Base-by-base conservation (phyloP, 495 filamentous ascomycete species). In the Apiosordaria backusii region DNA sequence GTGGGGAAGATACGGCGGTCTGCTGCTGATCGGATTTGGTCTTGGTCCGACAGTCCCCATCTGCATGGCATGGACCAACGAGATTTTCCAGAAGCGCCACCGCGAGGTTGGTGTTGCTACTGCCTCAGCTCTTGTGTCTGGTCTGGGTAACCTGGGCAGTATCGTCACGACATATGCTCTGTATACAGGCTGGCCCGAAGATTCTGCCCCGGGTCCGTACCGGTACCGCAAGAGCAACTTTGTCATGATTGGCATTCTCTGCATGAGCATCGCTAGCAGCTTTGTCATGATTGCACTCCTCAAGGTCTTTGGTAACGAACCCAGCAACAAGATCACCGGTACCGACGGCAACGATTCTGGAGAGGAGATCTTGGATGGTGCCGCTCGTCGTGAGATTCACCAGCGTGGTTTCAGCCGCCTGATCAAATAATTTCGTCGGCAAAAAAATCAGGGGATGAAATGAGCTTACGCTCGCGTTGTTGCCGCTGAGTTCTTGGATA, bases 51-150 rank as follows among this genome's bases (percentile, higher is more conserved):
- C 92, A 3, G 92, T 97, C 2, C 92, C 92, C 52, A 92, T 92
- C 74, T 92, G 88, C 72, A 97, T 96, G 92, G 89, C 92, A 64
- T 96, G 92, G 92, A 92, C 92, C 6, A 90, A 86, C 66, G 91
- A 96, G 76, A 90, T 96, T 65, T 97, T 97, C 81, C 92, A 97
- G 75, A 86, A 82, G 21, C 89, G 92, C 4, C 92, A 97, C 71
- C 90, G 93, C 29, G 92, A 97, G 77, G 91, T 97, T 40, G 92
- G 92, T 62, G 93, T 96, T 3, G 92, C 92, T n/a, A 90, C 92
- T 52, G 92, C 92, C 1, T 87, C 89, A 1, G 93, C 92, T 2
- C 80, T 96, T 4, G 92, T 97, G 15, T 93, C 90, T 0, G 92
- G 92, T 0, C 83, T 92, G 57, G 92, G 92, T 0, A 97, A 97